Conservation (phyloP, 129 eudicot species). For the Heracleum sosnowskyi region DNA sequence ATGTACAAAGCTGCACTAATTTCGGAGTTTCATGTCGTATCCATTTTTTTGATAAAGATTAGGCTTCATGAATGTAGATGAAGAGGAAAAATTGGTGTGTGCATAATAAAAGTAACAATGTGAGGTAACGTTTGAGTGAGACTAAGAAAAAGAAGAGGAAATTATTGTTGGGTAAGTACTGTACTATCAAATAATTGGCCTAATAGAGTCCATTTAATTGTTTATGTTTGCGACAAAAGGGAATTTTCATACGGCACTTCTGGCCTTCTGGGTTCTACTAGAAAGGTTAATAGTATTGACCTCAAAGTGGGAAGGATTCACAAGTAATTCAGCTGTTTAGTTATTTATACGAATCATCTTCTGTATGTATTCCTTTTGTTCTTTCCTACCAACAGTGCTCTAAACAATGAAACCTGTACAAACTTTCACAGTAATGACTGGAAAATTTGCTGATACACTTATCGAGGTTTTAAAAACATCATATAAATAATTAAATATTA, state of each 20-base stretch:
- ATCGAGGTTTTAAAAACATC: too few relatives aligned
- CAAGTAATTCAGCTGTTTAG: background rate
- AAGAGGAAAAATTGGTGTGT: background rate
- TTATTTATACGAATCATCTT: background rate
- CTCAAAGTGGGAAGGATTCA: background rate
- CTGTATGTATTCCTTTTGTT: background rate
- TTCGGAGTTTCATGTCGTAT: background rate
- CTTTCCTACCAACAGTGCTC: background rate
- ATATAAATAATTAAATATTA: too few relatives aligned
- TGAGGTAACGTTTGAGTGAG: background rate
- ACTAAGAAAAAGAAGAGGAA: background rate
- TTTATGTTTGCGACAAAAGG: background rate
- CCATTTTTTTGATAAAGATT: background rate
- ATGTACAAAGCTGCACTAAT: background rate
- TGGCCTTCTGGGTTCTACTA: background rate
- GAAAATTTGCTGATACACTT: too few relatives aligned
- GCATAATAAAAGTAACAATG: background rate
- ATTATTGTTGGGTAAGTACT: conserved; percentile 5
- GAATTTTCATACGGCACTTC: background rate
- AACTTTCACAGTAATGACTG: background rate
- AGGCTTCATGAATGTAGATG: background rate
- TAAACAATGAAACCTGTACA: background rate
- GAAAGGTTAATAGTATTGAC: background rate
- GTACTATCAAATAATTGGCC: background rate
- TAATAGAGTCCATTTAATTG: background rate